A percentile compares a stretch with the other conserved stretches of the same genome.
phyloP scores from a whole-genome alignment of 1,284 basidiomycete species.

The Salmacisia buchloeana region DNA sequence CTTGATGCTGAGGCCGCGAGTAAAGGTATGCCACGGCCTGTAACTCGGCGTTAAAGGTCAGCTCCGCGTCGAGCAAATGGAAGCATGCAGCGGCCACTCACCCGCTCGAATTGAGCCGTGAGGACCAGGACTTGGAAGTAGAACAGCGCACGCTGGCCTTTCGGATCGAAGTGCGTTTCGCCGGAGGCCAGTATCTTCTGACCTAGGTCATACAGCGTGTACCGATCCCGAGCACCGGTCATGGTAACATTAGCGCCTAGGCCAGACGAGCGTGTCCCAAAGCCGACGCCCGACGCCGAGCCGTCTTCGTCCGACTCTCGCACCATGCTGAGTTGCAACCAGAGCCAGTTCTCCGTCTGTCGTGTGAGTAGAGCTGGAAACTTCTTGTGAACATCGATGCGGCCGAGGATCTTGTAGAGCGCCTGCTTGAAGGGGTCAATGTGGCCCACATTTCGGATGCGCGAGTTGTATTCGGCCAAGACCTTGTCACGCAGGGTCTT shows the following conservation, averaged over 20 bases:
- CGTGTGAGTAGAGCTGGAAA: conserved; percentile 77
- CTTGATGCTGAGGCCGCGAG: conserved; percentile 78
- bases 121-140: conserved; percentile 89
- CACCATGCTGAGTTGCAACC: conserved; percentile 83
- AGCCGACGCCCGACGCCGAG: conserved; percentile 28
- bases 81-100: conserved; percentile 48
- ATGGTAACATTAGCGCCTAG: conserved; percentile 23
- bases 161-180: conserved; percentile 82
- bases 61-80: neutral
- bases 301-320: conserved; percentile 51
- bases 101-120: conserved; percentile 89
- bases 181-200: conserved; percentile 70
- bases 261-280: conserved; percentile 14
- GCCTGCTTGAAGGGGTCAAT: conserved; percentile 90
- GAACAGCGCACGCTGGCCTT: conserved; percentile 60
- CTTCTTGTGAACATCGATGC: conserved; percentile 75
- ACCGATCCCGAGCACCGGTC: conserved; percentile 24
- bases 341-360: conserved; percentile 96
- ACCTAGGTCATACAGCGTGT: conserved; percentile 72
- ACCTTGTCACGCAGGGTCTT: conserved; percentile 77
- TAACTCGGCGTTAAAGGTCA: neutral
- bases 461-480: conserved; percentile 80
- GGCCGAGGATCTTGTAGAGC: conserved; percentile 89
- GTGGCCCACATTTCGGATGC: conserved; percentile 59
- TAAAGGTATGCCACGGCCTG: conserved; percentile 84